Evolutionary conservation across 257 asterid genomes (phyloP), one percentile per base, ranked within the genome.

Genomic region (Ehretia macrophylla): DNA sequence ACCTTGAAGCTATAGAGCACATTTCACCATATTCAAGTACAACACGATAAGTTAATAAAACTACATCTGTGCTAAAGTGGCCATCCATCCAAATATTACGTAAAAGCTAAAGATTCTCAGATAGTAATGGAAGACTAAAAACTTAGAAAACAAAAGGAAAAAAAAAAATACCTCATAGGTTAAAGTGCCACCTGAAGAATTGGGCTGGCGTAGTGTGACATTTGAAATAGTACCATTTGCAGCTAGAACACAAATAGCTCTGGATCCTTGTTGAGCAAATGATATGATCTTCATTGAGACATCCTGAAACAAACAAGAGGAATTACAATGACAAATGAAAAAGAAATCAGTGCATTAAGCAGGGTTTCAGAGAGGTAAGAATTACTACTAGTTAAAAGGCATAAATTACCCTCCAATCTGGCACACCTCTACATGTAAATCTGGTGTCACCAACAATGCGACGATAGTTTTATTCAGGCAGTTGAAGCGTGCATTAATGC

Each of bases 171-270:
- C 98, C 95, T 88, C 98, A 18, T 88, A 91, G 18, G 96, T 91
- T 61, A 88, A 73, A 51, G 96, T 91, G n/a, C 96, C 96, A 55
- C 96, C 98, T 11, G 90, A 85, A 69, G 94, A 88, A 79, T 70
- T 85, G n/a, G 94, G 75, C 69, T 92, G 98, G 23, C 87, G 88
- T 37, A 92, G 81, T 8, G 98, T 92, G 35, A 86, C 97, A 63
- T 81, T 92, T 14, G 98, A 92, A 72, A 88, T 75, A 39, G 85
- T 62, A 66, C 98, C 98, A 49, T 79, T 84, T 55, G 97, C 98
- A 57, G 97, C 92, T 13, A 88, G 76, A 68, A 88, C 67, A 68
- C 97, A 88, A 62, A 92, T 84, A 55, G 95, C 98, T 68, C 93
- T 69, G 1, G 86, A 76, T 60, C 86, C 97, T 77, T 82, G 93